phyloP scores from a whole-genome alignment of 1,284 basidiomycete genomes.

The Sanghuangporus baumii region DNA sequence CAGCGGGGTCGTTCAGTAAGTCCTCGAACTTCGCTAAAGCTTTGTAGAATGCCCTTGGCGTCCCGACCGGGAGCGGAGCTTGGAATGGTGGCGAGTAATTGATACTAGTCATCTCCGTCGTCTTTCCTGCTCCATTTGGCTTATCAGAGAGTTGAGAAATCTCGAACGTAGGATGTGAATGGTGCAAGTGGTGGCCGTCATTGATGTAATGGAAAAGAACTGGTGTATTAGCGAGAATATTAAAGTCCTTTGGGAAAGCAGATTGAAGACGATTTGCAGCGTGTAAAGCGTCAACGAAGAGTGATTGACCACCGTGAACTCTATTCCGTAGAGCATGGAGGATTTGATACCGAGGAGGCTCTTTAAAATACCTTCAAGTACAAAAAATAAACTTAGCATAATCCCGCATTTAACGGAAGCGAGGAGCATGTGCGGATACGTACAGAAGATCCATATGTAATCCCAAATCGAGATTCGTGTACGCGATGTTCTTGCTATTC shows the following conservation, averaged over 20 bases:
- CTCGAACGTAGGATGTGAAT: conserved; percentile 78
- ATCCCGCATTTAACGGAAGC: neutral
- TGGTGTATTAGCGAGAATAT: conserved; percentile 52
- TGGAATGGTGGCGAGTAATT: conserved; percentile 98
- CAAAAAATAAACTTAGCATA: neutral
- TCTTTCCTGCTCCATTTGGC: neutral
- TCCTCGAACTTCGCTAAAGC: conserved; percentile 64
- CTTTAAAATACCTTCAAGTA: conserved; percentile 70
- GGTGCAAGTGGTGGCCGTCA: conserved; percentile 81
- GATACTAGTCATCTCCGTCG: conserved; percentile 48
- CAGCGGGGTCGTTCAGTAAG: conserved; percentile 50
- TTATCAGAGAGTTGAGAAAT: conserved; percentile 28
- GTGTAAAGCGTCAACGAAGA: conserved; percentile 83
- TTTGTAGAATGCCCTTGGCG: conserved; percentile 53
- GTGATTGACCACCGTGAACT: conserved; percentile 79
- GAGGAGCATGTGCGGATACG: conserved; percentile 24
- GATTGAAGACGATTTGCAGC: conserved; percentile 58
- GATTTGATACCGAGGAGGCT: conserved; percentile 88
- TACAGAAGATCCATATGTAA: conserved; percentile 92
- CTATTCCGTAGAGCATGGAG: conserved; percentile 85
- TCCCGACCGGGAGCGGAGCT: conserved; percentile 58
- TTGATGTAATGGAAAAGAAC: conserved; percentile 92
- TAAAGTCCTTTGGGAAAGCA: conserved; percentile 49
- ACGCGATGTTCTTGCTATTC: conserved; percentile 88
- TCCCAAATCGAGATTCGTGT: conserved; percentile 87